Evolutionary conservation across 2,329 filamentous ascomycete genomes (phyloP), one percentile per base, ranked within the genome.

Genomic region (Dactylellina cionopaga): DNA sequence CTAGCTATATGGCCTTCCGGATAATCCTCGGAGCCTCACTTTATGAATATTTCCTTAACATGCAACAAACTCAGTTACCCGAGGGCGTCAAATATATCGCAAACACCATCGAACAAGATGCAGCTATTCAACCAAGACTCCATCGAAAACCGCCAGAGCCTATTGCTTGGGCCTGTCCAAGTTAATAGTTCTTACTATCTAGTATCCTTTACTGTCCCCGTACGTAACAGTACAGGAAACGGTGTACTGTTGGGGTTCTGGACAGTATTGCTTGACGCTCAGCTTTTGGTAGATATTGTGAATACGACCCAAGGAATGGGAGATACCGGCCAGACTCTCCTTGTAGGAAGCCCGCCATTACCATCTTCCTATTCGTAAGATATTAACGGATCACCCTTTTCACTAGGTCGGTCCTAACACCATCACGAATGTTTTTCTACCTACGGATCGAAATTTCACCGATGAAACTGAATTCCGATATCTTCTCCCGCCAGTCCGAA

Each of bases 131-230:
- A 72, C 55, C 74, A 71, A 11, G 76, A 78, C 33, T 78, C 77
- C 37, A 79, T 78, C 0, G 81, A 83, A 44, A 74, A 77, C 13
- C 79, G 79, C n/a, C 82, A 81, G 5, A 87, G 87, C 0, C 82
- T 96, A n/a, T 81, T 96, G 0, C 83, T 96, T 0, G 93, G 93
- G 0, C 92, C 92, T 0, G 83, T 91, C 66, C 83, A 86, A 24
- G 81, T 95, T 74, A 95, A 96, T 78, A 82, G 85, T 49, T 87
- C 87, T 0, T 90, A 89, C 75, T 90, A 91, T 22, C 82, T 97
- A 13, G 79, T 96, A 13, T 96, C 92, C 1, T 83, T 96, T 68
- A 96, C 92, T 0, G 81, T 94, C 15, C 91, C 92, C 0, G 87
- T 97, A 55, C 85, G 91, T 68, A 88, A 90, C 78, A 90, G 89